Conservation (phyloP, 495 filamentous ascomycete genomes). For the Jackrogersella minutella region DNA sequence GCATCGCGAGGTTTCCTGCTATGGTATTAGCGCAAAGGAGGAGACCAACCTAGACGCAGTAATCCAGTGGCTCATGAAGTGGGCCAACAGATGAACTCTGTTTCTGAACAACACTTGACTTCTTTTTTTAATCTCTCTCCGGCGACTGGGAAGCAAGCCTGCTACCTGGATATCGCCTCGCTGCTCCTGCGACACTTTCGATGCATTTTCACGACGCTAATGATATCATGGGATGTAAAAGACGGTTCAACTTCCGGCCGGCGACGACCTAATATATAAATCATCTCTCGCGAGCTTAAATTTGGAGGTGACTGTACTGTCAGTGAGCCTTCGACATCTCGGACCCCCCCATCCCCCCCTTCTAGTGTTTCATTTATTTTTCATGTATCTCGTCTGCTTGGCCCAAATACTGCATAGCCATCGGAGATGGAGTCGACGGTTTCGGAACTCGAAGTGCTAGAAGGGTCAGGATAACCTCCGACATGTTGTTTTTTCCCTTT, state of each 20-base stretch:
- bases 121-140: conserved; percentile 22
- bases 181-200: conserved; percentile 37
- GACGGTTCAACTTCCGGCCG: conserved; percentile 53
- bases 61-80: conserved; percentile 93
- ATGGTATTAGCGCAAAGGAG: conserved; percentile 97
- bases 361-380: conserved; percentile 22
- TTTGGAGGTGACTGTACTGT: conserved; percentile 34
- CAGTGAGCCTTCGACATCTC: conserved; percentile 35
- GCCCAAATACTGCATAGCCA: conserved; percentile 37
- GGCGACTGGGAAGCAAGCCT: conserved; percentile 19
- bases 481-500: conserved; percentile 21
- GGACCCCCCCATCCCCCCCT: conserved; percentile 32
- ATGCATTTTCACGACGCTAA: conserved; percentile 48
- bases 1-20: conserved; percentile 96
- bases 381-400: conserved; percentile 38
- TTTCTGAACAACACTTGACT: conserved; percentile 11
- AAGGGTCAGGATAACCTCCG: conserved; percentile 32
- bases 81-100: conserved; percentile 66
- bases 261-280: conserved; percentile 56
- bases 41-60: conserved; percentile 98
- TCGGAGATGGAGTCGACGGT: conserved; percentile 40
- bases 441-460: conserved; percentile 38
- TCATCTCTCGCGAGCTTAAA: conserved; percentile 45
- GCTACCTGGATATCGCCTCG: conserved; percentile 14
- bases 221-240: conserved; percentile 48